Base-by-base conservation (phyloP, 129 eudicot genomes). In the Kitagawia praeruptora region DNA sequence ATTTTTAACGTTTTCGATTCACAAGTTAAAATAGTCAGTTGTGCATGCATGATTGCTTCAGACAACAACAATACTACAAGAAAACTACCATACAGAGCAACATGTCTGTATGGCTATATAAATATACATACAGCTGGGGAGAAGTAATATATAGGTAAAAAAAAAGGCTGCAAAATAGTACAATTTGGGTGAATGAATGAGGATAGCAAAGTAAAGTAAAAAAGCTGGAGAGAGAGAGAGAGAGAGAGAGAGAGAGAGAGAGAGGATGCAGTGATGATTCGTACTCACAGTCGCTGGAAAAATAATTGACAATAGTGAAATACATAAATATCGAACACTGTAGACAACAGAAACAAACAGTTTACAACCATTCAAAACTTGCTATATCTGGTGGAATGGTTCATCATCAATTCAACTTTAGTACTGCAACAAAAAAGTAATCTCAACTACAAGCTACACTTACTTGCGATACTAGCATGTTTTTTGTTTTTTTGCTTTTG, bases 371-470 rank as follows among this genome's bases (percentile, higher is more conserved):
- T 67, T 67, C 40, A 67, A 67, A 67, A 31, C 73, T 13, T 67
- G 19, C 73, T 4, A 67, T 67, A 67, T 67, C 73, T 67, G 73
- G 41, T 67, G 42, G 18, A 27, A 28, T 67, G 73, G 42, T 61
- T 61, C 73, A 67, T 67, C 14, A 67, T 31, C 23, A 67, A 13
- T 31, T 67, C 25, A 58, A n/a, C 67, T 66, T 66, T 31, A 66
- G 72, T 31, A 67, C 73, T 31, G 73, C 73, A 67, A 31, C 40
- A 67, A 13, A 67, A 67, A 67, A 67, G 73, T 67, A 31, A 67
- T 27, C 73, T 31, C 73, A 67, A 31, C 73, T 13, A 67, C 21
- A 67, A 67, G 23, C 73, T 34, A 28, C 23, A 66, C 31, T 66
- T 66, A 28, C 72, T 31, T 31, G 40, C 27, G 66, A n/a, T 2